Conservation (phyloP, 1,139 yeast genomes). For the Protomyces inouyei region DNA sequence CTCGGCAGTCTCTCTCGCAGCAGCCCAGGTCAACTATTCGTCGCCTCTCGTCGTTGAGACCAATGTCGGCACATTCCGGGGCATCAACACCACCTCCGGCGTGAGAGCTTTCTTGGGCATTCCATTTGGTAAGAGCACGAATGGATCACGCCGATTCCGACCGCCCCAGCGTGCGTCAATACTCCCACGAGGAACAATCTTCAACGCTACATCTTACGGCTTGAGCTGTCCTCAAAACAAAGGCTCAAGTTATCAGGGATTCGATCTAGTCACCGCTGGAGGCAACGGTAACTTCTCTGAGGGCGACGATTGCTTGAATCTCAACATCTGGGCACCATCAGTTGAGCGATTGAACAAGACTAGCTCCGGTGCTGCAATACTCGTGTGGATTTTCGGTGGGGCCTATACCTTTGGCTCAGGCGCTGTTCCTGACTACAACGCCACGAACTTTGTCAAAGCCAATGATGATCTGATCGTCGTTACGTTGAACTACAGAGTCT, state of each 20-base stretch:
- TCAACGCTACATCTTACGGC: constrained; percentile 19
- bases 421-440: constrained; percentile 14
- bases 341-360: constrained; percentile 2
- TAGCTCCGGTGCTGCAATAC: constrained; percentile 15
- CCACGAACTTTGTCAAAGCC: constrained; percentile 5
- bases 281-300: constrained; percentile 22
- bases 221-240: constrained; percentile 19
- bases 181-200: background rate
- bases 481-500: constrained; percentile 8
- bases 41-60: constrained; percentile 1
- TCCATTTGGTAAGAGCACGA: constrained; percentile 14
- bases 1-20: background rate
- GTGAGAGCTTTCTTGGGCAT: constrained; percentile 21
- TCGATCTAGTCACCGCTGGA: constrained; percentile 3
- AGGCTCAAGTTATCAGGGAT: constrained; percentile 6
- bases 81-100: background rate
- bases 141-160: constrained; percentile 11
- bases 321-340: constrained; percentile 22
- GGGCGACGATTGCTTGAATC: constrained; percentile 25
- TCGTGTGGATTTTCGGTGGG: constrained; percentile 22
- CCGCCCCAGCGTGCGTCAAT: constrained; percentile 17
- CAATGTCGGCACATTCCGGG: constrained; percentile 17
- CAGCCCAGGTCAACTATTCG: background rate
- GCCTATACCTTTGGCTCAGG: constrained; percentile 20
- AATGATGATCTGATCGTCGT: constrained; percentile 16